Base-by-base conservation (phyloP, 2,329 filamentous ascomycete species). In the Cryphonectria nitschkei region DNA sequence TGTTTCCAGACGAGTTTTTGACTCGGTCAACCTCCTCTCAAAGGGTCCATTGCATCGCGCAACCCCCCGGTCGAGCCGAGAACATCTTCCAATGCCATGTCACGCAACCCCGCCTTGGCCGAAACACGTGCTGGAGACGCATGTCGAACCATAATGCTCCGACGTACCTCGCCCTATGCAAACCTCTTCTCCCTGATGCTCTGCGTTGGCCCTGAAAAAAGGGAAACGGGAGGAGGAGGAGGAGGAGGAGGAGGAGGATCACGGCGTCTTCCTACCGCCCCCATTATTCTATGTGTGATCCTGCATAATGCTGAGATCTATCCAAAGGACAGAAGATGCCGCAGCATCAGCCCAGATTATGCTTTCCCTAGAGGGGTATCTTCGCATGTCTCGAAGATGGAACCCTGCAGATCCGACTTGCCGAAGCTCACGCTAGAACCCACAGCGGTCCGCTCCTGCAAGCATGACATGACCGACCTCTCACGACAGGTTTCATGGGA, bases 381-480 rank as follows among this genome's bases (percentile, higher is more conserved):
- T 52, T 54, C 26, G n/a, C 65, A 62, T 65, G 62, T 66, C 46
- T 61, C 67, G 37, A 13, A 52, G 32, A 41, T 65, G 67, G 67
- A 14, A 14, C 61, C 60, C 66, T 70, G 65, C 65, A 68, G 60
- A 43, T 19, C 56, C 37, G 56, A 19, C 29, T 11, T 68, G 67
- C 70, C 54, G 67, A 61, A 66, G 32, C 46, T 69, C 60, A 67
- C 68, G 37, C 64, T 70, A 66, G 46, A 67, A 43, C 68, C 63
- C 50, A 68, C 41, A 61, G 60, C 67, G 68, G 70, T 54, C 64
- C 58, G 68, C 67, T 68, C 52, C 70, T 72, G 70, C 70, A 70
- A 67, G 11, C 34, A 70, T 72, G 68, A 54, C 68, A 70, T 70
- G 68, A 72, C 43, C 22, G 52, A 65, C n/a, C 19, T n/a, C 22